Base-by-base conservation (phyloP, 306 rosid species). In the Bauhinia variegata region DNA sequence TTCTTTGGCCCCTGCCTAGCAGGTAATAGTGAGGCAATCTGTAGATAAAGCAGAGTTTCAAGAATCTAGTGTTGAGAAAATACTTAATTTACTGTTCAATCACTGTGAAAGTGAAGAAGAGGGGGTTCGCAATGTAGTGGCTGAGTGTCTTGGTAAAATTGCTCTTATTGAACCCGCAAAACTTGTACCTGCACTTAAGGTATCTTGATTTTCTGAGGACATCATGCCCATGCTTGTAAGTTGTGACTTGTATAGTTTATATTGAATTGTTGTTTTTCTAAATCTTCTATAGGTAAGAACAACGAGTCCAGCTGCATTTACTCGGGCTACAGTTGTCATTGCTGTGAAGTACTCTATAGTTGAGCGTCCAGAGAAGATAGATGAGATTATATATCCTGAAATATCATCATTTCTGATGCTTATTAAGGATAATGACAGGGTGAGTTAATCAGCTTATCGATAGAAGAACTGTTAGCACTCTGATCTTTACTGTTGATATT, bases 31-130 rank as follows among this genome's bases (percentile, higher is more conserved):
- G 67, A 80, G 99, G 82, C 99, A 91, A 41, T 88, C 95, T 55
- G 99, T 95, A 18, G 99, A 95, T 74, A 95, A 91, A 70, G 83
- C 97, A 36, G 99, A 95, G 69, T 95, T 95, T 62, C 95, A 85
- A 77, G 99, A 95, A 71, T 88, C 89, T 13, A 95, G 96, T 80
- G 99, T 95, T 28, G 96, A 95, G 85, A 95, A 91, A 82, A 95
- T 95, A 70, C 96, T 95, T 73, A 84, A 86, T 59, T 83, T 95
- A 74, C 96, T 95, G 54, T 91, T 95, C 71, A 95, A 95, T 65
- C 96, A 95, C 79, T 88, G 99, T 70, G 99, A 90, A 79, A 91
- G 99, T 34, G 97, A 95, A 59, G 99, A 95, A 82, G 99, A 95
- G 77, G 99, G 97, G 50, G 97, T 95, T 72, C 96, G 99, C 70